Evolutionary conservation across 2,329 filamentous ascomycete species (phyloP).

Genomic region (Aspergillus pseudotamarii): DNA sequence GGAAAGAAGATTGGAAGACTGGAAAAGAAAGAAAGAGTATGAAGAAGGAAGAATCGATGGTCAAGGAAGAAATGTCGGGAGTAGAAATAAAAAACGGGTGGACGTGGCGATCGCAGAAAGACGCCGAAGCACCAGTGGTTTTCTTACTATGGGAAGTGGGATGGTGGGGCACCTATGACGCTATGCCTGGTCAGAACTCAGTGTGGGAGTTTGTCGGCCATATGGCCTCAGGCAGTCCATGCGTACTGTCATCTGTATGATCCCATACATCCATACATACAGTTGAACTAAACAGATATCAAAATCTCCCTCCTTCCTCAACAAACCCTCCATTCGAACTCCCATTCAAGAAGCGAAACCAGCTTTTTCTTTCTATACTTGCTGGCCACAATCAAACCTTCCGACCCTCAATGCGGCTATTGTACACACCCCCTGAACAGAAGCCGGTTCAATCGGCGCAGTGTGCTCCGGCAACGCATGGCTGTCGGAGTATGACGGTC

Average conservation of each 20-base stretch:
- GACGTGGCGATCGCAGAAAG: conserved; percentile 17
- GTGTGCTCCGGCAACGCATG: conserved; percentile 34
- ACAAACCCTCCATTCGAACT: neutral
- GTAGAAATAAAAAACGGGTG: conserved; percentile 13
- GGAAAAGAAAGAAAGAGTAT: conserved; percentile 9
- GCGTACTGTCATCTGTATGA: neutral
- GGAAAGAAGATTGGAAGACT: conserved; percentile 12
- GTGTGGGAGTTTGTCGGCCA: neutral
- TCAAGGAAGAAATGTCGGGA: conserved; percentile 11
- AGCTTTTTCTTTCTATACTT: neutral
- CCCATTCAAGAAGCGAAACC: neutral
- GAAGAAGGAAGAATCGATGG: conserved; percentile 11
- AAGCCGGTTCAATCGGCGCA: conserved; percentile 28
- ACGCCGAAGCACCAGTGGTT: conserved; percentile 1
- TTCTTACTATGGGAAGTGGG: conserved; percentile 13
- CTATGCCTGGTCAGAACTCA: conserved; percentile 1
- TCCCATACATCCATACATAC: neutral
- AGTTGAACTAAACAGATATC: neutral
- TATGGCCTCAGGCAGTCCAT: neutral
- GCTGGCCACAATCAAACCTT: neutral
- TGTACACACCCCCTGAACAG: neutral
- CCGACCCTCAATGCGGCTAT: neutral
- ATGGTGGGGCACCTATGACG: conserved; percentile 31
- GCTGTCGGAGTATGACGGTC: conserved; percentile 6
- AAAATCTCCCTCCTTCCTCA: neutral